phyloP scores from a whole-genome alignment of 2,329 filamentous ascomycete species.

The Lecanosticta acicola region DNA sequence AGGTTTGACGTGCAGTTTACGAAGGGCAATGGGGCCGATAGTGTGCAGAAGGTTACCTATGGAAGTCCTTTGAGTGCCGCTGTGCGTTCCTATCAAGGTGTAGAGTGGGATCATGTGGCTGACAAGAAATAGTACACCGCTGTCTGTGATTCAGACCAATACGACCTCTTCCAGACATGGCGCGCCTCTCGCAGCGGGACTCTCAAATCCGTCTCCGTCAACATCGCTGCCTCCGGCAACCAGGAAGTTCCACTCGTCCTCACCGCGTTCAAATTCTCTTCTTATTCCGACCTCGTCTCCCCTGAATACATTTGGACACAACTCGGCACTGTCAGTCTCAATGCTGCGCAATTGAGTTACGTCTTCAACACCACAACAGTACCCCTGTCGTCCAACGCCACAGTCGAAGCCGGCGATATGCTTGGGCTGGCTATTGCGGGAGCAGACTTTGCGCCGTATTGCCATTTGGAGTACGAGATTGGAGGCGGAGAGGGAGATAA shows the following conservation, averaged over 20 bases:
- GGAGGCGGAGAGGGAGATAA: not conserved
- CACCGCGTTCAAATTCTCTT: constrained; percentile 23
- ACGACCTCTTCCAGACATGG: constrained; percentile 25
- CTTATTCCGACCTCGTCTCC: constrained; percentile 15
- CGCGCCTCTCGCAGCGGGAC: constrained; percentile 15
- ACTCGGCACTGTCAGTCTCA: constrained; percentile 14
- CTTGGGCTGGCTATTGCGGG: constrained; percentile 19
- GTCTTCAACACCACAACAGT: constrained; percentile 19
- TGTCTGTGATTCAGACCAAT: constrained; percentile 22
- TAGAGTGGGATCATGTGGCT: not conserved
- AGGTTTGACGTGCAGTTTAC: constrained; percentile 15
- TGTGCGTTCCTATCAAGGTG: constrained; percentile 4
- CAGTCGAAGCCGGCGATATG: constrained; percentile 17
- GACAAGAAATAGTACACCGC: constrained; percentile 9
- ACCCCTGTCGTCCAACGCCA: constrained; percentile 18
- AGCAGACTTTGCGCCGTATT: constrained; percentile 21
- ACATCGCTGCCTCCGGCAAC: constrained; percentile 14
- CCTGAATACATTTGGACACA: constrained; percentile 21
- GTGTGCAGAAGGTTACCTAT: constrained; percentile 13
- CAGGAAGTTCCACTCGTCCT: constrained; percentile 17
- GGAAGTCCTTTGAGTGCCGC: constrained; percentile 15
- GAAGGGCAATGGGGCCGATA: constrained; percentile 7
- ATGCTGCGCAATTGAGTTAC: constrained; percentile 15
- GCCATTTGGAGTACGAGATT: constrained; percentile 21
- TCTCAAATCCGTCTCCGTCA: constrained; percentile 17